Evolutionary conservation across 106 monocot species (phyloP).

Genomic region (Posidonia australis): DNA sequence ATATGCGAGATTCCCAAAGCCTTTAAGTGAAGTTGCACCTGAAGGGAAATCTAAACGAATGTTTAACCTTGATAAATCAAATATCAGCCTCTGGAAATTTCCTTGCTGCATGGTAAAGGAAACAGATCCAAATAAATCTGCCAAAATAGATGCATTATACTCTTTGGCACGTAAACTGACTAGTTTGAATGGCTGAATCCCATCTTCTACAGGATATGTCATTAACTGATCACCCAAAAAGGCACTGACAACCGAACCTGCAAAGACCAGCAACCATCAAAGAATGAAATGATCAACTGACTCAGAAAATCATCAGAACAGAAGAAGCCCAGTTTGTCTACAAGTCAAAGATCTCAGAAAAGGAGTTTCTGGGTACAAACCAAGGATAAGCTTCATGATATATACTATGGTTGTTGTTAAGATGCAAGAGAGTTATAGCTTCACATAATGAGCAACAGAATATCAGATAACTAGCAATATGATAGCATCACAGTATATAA

Average conservation of each 20-base stretch:
- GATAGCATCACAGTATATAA: too few relatives aligned
- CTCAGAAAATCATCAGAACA: not conserved
- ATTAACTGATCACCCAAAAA: slow-evolving; percentile 48
- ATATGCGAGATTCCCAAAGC: slow-evolving; percentile 32
- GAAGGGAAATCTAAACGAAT: slow-evolving; percentile 67
- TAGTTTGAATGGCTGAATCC: slow-evolving; percentile 9
- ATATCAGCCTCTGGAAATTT: slow-evolving; percentile 73
- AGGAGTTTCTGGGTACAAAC: too few relatives aligned
- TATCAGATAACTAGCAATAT: too few relatives aligned
- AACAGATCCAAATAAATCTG: slow-evolving; percentile 58
- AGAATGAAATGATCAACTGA: not conserved
- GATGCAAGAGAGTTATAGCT: too few relatives aligned
- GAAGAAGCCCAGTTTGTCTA: too few relatives aligned
- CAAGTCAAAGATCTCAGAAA: too few relatives aligned
- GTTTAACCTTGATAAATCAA: slow-evolving; percentile 72
- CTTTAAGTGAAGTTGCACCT: slow-evolving; percentile 40
- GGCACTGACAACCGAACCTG: slow-evolving; percentile 70
- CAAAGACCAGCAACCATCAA: not conserved
- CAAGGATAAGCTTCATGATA: too few relatives aligned
- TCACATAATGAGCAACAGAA: too few relatives aligned
- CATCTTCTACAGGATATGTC: slow-evolving; percentile 19
- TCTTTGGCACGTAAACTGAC: slow-evolving; percentile 18
- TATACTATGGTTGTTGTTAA: too few relatives aligned
- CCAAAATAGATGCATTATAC: slow-evolving; percentile 40
- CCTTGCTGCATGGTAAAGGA: slow-evolving; percentile 62